Evolutionary conservation across 805 yeast species (phyloP).

Genomic region (Candida nemodendra): DNA sequence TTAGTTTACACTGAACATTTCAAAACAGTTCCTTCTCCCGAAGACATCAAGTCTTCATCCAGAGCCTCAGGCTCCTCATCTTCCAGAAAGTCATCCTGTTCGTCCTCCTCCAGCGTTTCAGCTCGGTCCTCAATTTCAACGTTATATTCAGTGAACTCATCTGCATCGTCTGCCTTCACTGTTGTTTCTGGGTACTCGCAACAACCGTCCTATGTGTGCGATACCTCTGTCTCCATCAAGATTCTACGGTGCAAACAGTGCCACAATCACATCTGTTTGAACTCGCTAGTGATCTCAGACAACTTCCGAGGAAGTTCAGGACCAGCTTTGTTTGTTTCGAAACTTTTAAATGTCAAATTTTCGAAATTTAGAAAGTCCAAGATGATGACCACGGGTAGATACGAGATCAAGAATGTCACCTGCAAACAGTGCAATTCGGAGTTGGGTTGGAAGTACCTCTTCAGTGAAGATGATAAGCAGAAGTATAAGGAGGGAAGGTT

Average conservation of each 20-base stretch:
- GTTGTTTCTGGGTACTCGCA: conserved; percentile 4
- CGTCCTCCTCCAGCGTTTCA: conserved; percentile 8
- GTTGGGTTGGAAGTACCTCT: conserved; percentile 37
- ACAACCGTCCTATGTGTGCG: not conserved
- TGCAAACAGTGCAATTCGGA: conserved; percentile 32
- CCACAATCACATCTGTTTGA: conserved; percentile 33
- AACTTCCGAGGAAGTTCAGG: conserved; percentile 35
- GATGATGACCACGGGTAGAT: conserved; percentile 34
- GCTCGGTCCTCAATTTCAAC: conserved; percentile 19
- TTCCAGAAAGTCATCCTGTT: conserved; percentile 5
- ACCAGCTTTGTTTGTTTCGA: conserved; percentile 32
- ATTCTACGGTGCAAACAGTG: conserved; percentile 33
- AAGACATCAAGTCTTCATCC: too few species aligned
- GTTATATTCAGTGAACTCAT: conserved; percentile 13
- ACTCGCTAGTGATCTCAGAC: conserved; percentile 30
- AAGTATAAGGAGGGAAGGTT: conserved; percentile 34
- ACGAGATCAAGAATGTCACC: conserved; percentile 27
- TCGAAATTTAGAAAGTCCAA: conserved; percentile 21
- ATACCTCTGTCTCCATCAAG: conserved; percentile 5
- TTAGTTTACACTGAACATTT: conserved; percentile 31
- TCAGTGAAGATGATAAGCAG: conserved; percentile 28
- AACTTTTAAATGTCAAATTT: conserved; percentile 29
- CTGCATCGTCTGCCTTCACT: conserved; percentile 6
- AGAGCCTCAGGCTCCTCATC: not conserved
- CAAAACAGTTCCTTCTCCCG: conserved; percentile 19